A percentile compares a stretch with the other conserved stretches of the same genome.
These are phyloP conservation scores for Lodderomyces orthopsilosis DNA, from an alignment of 1,139 yeast species.

Conservation along the genomic window DNA sequence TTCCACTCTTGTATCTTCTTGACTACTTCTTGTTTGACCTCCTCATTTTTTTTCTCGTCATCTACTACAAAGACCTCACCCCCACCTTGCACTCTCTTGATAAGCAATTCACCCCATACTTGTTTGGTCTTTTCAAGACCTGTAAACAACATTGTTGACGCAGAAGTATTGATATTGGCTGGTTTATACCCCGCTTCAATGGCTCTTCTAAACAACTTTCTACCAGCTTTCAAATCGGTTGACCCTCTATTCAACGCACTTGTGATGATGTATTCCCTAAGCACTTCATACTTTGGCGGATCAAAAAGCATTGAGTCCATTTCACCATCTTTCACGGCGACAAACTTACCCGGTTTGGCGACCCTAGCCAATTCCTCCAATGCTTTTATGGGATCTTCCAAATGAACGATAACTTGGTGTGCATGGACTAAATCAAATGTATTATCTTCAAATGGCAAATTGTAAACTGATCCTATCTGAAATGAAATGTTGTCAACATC, in stretches of 20 bases:
- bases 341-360: constrained; percentile 35
- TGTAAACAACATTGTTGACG: constrained; percentile 17
- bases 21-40: constrained; percentile 8
- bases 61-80: constrained; percentile 12
- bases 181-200: constrained; percentile 19
- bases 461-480: constrained; percentile 27
- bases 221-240: constrained; percentile 19
- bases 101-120: constrained; percentile 12
- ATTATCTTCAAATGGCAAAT: constrained; percentile 32
- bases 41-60: constrained; percentile 12
- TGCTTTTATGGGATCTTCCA: constrained; percentile 29
- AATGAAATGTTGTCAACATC: constrained; percentile 24
- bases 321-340: constrained; percentile 35
- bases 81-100: constrained; percentile 14
- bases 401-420: constrained; percentile 40
- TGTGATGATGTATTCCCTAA: constrained; percentile 11
- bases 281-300: constrained; percentile 19
- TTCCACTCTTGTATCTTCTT: constrained; percentile 17
- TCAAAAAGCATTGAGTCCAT: constrained; percentile 16
- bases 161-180: constrained; percentile 12
- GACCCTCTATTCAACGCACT: constrained; percentile 12
- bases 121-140: constrained; percentile 11
- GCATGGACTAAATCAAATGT: constrained; percentile 37
- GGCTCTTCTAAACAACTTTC: constrained; percentile 17
- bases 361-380: constrained; percentile 34